Evolutionary conservation across 2,329 filamentous ascomycete genomes (phyloP).

Genomic region (Sporothrix brasiliensis): DNA sequence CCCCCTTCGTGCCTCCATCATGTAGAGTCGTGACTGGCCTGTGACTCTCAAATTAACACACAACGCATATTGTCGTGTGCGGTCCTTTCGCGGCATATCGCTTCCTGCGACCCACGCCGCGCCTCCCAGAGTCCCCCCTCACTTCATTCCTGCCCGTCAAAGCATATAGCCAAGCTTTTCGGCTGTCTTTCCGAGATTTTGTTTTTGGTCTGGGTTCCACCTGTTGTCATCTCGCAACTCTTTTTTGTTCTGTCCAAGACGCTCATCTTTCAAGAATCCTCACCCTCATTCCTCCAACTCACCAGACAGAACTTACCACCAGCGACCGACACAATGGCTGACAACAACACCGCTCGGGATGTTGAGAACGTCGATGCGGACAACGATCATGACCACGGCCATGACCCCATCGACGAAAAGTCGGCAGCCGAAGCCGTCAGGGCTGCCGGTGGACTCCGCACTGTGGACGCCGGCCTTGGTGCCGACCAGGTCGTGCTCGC

Average conservation of each 20-base stretch:
- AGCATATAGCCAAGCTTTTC: constrained; percentile 12
- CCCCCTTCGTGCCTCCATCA: background rate
- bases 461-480: constrained; percentile 30
- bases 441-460: constrained; percentile 25
- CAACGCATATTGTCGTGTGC: background rate
- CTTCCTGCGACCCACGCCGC: background rate
- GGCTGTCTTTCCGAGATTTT: background rate
- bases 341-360: constrained; percentile 9
- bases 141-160: background rate
- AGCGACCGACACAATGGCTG: background rate
- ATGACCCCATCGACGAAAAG: constrained; percentile 25
- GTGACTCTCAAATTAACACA: background rate
- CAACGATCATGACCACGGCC: constrained; percentile 6
- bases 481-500: constrained; percentile 27
- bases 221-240: background rate
- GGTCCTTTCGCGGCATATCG: background rate
- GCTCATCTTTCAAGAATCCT: background rate
- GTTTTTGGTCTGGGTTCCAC: background rate
- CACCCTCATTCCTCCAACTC: background rate
- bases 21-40: background rate
- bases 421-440: background rate
- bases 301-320: background rate
- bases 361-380: constrained; percentile 26
- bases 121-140: background rate
- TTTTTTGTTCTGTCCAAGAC: background rate